phyloP scores from a whole-genome alignment of 2,329 filamentous ascomycete species.

The Calonectria multiphialidica region DNA sequence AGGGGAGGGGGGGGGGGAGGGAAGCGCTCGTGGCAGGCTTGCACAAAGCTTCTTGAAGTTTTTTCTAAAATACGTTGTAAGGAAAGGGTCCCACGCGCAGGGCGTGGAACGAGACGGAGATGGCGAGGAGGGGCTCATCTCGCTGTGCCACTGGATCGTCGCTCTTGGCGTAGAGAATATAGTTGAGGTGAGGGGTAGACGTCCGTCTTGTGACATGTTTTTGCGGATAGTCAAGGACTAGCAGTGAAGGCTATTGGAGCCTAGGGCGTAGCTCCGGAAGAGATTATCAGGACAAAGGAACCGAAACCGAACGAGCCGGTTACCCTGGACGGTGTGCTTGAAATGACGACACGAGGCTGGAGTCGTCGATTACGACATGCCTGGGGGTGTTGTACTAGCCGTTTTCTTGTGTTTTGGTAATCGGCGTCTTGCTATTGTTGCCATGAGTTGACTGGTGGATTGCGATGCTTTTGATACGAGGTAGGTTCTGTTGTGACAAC shows the following conservation, averaged over 20 bases:
- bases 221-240: neutral
- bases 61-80: neutral
- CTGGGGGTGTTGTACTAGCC: no score
- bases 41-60: neutral
- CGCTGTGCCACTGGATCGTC: conserved; percentile 6
- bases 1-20: neutral
- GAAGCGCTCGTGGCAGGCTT: neutral
- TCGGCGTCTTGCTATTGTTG: no score
- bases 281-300: neutral
- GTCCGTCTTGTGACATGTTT: neutral
- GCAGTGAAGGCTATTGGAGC: neutral
- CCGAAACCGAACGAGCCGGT: neutral
- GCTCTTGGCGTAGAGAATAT: neutral
- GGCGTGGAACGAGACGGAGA: neutral
- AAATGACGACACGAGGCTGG: neutral
- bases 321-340: neutral
- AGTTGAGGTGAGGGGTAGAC: neutral
- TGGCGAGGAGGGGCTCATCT: neutral
- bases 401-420: no score
- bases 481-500: no score
- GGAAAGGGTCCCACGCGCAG: neutral
- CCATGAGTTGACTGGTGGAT: no score
- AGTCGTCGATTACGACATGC: no score
- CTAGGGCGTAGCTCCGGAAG: neutral
- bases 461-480: no score